Evolutionary conservation across 768 basidiomycete genomes (phyloP).

Genomic region (Lactarius akahatsu): DNA sequence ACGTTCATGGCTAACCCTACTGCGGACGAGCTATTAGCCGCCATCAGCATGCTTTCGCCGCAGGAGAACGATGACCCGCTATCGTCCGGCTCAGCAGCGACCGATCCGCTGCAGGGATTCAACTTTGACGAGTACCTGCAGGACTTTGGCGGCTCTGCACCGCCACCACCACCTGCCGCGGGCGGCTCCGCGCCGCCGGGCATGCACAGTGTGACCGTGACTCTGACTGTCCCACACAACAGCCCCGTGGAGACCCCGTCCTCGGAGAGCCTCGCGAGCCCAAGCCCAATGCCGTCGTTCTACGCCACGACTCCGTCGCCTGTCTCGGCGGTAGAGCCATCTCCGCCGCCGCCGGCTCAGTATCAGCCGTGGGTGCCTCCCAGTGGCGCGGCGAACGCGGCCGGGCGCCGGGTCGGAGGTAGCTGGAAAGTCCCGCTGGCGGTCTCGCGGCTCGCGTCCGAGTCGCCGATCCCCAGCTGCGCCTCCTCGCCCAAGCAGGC

Average conservation of each 20-base stretch:
- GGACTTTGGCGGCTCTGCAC: slow-evolving; percentile 5
- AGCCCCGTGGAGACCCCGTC: background rate
- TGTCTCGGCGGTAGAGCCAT: background rate
- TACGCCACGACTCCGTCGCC: slow-evolving; percentile 12
- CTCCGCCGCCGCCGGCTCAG: background rate
- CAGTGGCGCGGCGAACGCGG: slow-evolving; percentile 16
- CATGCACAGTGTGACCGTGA: background rate
- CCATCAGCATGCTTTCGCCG: slow-evolving; percentile 2
- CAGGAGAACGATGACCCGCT: background rate
- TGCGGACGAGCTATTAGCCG: slow-evolving; percentile 7
- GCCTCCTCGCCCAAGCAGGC: slow-evolving; percentile 15
- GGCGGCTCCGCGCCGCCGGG: background rate
- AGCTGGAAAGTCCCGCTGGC: slow-evolving; percentile 22
- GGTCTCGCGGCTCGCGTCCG: background rate
- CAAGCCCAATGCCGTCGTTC: slow-evolving; percentile 8
- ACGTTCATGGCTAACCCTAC: slow-evolving; percentile 15
- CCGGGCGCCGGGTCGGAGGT: slow-evolving; percentile 23
- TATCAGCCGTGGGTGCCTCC: slow-evolving; percentile 12
- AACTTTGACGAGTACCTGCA: slow-evolving; percentile 20
- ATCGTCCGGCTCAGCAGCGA: background rate
- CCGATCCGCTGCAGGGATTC: slow-evolving; percentile 5
- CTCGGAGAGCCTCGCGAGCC: background rate
- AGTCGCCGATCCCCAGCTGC: slow-evolving; percentile 13
- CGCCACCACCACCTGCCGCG: background rate
- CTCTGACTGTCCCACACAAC: background rate